These are phyloP conservation scores for Pelomyxa schiedti DNA, from an alignment of 78 protist genomes.

Conservation along the genomic window DNA sequence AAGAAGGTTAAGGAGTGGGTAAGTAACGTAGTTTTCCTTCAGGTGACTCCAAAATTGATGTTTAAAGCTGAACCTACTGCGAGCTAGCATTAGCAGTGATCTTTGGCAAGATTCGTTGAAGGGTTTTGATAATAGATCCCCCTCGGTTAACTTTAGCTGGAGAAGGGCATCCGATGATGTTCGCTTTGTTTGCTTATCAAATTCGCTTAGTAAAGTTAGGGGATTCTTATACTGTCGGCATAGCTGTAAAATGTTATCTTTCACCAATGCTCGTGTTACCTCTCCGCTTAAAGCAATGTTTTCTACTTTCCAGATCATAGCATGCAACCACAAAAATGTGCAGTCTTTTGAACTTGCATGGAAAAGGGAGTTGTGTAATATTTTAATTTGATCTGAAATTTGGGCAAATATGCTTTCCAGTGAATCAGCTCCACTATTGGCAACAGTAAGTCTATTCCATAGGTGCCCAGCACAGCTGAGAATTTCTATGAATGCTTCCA, in stretches of 20 bases:
- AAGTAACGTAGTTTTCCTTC: conserved; percentile 10
- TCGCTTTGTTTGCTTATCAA: not conserved
- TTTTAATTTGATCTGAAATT: too few species aligned
- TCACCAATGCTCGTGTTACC: too few species aligned
- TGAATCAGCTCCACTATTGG: conserved; percentile 3
- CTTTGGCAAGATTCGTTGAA: not conserved
- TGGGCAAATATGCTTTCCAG: not conserved
- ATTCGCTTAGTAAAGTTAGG: not conserved
- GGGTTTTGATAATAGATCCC: not conserved
- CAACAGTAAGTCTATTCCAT: conserved; percentile 3
- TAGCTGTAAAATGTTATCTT: too few species aligned
- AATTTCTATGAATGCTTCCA: not conserved
- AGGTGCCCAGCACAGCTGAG: conserved; percentile 1
- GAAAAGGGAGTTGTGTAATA: too few species aligned
- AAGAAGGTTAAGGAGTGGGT: conserved; percentile 13
- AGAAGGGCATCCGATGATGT: not conserved
- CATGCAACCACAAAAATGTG: too few species aligned
- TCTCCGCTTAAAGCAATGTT: too few species aligned
- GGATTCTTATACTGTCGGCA: too few species aligned
- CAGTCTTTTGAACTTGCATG: too few species aligned
- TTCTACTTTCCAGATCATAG: too few species aligned
- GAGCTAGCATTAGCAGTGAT: conserved; percentile 3
- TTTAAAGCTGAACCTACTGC: not conserved
- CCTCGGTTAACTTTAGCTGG: conserved; percentile 7
- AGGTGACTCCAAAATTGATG: conserved; percentile 2